Base-by-base conservation (phyloP, 2,329 filamentous ascomycete genomes). In the Aspergillus tubingensis region DNA sequence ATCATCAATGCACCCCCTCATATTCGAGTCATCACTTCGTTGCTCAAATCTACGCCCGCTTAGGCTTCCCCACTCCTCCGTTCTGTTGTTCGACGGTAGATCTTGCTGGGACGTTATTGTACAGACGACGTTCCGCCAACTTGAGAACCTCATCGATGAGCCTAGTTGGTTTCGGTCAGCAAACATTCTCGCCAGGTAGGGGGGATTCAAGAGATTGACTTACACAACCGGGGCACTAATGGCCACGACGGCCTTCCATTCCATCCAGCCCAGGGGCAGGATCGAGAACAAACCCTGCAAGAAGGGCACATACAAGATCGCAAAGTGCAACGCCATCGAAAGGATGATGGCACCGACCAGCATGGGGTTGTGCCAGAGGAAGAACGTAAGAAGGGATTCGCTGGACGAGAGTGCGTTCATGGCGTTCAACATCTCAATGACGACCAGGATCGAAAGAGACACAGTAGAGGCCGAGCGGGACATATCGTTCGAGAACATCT, bases 341-440 rank as follows among this genome's bases (percentile, higher is more conserved):
- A 99, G 82, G 10, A 85, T 83, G 73, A 99, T 96, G 64, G 95
- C 96, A 71, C 96, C 96, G 58, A 99, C 91, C 17, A 99, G 88
- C 85, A 96, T 95, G 89, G 96, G 95, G 81, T 99, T 99, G 74
- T 94, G 87, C 94, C 94, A 97, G n/a, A 99, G 82, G 8, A 93
- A 94, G 64, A 99, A 86, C 2, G 93, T 97, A 58, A 99, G 79
- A 11, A 99, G 87, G 15, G 91, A 96, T 79, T 99, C 95, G 77
- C 91, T 96, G 0, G 92, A 96, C 1, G 92, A 97, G 32, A 99
- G 85, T 0, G 94, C 95, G 74, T 99, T 99, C 90, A 98, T 94
- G 69, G 95, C 95, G 79, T 99, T 99, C 75, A 99, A 86, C 95
- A 99, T 99, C 81, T 99, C 95, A 72, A 99, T 98, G 62, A 97